phyloP scores from a whole-genome alignment of 495 filamentous ascomycete genomes.

The Barbatosphaeria neglecta region DNA sequence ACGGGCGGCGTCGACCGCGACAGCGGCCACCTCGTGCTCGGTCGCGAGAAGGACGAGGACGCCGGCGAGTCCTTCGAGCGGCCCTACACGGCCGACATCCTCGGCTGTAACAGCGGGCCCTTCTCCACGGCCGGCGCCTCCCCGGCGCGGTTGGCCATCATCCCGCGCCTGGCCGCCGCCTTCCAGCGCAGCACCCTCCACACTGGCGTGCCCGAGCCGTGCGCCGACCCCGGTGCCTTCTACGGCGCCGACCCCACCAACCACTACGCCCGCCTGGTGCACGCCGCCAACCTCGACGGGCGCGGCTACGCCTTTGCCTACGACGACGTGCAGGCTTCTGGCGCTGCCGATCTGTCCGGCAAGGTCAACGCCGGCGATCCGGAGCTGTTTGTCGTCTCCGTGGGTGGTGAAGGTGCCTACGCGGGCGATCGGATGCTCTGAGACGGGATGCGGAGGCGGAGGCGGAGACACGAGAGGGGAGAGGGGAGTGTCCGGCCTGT shows the following conservation, averaged over 20 bases:
- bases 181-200: slow-evolving; percentile 56
- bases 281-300: slow-evolving; percentile 27
- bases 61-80: slow-evolving; percentile 41
- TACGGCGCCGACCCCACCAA: slow-evolving; percentile 46
- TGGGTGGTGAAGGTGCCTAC: slow-evolving; percentile 41
- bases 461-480: too few relatives aligned
- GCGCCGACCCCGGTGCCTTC: slow-evolving; percentile 35
- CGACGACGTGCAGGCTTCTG: slow-evolving; percentile 34
- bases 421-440: slow-evolving; percentile 12
- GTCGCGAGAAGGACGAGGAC: too few relatives aligned
- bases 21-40: slow-evolving; percentile 18
- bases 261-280: slow-evolving; percentile 32
- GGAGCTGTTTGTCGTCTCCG: slow-evolving; percentile 48
- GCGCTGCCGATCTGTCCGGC: slow-evolving; percentile 19
- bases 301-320: slow-evolving; percentile 37
- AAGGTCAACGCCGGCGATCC: slow-evolving; percentile 50
- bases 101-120: slow-evolving; percentile 60
- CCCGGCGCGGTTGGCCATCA: slow-evolving; percentile 48
- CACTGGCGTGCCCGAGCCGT: slow-evolving; percentile 38
- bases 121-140: slow-evolving; percentile 44
- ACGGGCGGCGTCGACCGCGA: slow-evolving; percentile 7
- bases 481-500: too few relatives aligned
- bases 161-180: slow-evolving; percentile 53
- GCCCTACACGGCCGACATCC: slow-evolving; percentile 55
- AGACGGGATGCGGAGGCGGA: too few relatives aligned